Conservation (phyloP, 108 stramenopile genomes). For the Skeletonema menzelii region DNA sequence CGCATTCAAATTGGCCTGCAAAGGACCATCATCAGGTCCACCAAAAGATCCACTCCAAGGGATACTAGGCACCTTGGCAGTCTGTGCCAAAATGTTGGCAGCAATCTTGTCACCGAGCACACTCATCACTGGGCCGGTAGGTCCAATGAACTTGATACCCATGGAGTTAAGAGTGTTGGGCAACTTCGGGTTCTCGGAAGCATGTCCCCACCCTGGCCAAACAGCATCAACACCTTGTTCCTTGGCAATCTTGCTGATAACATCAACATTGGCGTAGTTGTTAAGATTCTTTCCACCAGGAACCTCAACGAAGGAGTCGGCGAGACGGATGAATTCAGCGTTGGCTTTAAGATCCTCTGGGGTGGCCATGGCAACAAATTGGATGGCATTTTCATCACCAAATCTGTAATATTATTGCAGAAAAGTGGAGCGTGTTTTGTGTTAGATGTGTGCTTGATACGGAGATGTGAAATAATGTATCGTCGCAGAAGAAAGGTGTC, state of each 20-base stretch:
- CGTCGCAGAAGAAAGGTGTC: background rate
- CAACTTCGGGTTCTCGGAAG: slow-evolving; percentile 91
- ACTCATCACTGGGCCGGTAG: slow-evolving; percentile 92
- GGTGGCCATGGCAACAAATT: slow-evolving; percentile 99
- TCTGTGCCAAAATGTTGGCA: slow-evolving; percentile 95
- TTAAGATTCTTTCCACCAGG: slow-evolving; percentile 90
- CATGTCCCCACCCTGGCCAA: slow-evolving; percentile 97
- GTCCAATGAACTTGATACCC: slow-evolving; percentile 95
- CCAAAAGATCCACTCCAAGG: slow-evolving; percentile 95
- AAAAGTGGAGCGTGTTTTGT: background rate
- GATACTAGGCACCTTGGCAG: slow-evolving; percentile 94
- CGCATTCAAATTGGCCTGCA: slow-evolving; percentile 87
- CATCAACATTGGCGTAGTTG: slow-evolving; percentile 95
- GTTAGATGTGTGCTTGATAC: background rate
- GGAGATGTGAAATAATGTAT: background rate
- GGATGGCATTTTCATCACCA: slow-evolving; percentile 93
- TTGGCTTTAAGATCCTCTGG: slow-evolving; percentile 97
- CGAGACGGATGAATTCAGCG: slow-evolving; percentile 96
- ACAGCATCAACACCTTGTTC: slow-evolving; percentile 92
- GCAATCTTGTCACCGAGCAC: slow-evolving; percentile 96
- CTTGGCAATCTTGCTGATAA: slow-evolving; percentile 82
- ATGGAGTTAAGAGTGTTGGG: slow-evolving; percentile 62
- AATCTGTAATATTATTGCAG: slow-evolving; percentile 45
- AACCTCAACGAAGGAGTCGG: slow-evolving; percentile 93
- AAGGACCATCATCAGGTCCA: slow-evolving; percentile 88